phyloP scores from a whole-genome alignment of 345 rosid genomes.

The Chamaenerion angustifolium region DNA sequence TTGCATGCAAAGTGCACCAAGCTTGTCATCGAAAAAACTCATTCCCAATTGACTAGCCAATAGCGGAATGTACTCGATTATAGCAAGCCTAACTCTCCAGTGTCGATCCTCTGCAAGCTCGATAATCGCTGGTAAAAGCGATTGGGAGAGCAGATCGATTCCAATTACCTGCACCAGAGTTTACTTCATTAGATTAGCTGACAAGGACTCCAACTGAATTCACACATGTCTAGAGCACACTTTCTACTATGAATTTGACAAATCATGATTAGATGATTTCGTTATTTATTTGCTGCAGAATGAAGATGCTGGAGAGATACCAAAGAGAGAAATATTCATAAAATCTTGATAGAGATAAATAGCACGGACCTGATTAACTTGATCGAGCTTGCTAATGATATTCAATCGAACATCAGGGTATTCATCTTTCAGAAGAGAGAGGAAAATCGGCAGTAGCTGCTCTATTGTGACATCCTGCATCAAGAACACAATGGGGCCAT shows the following conservation, averaged over 20 bases:
- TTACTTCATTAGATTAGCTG: not conserved
- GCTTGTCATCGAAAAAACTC: conserved; percentile 83
- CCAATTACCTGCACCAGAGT: conserved; percentile 60
- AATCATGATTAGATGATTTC: no score
- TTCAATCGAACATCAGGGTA: conserved; percentile 92
- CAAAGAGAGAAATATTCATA: not conserved
- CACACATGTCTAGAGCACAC: no score
- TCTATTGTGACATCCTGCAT: conserved; percentile 80
- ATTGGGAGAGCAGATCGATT: conserved; percentile 85
- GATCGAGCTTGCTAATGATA: conserved; percentile 95
- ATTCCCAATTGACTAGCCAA: conserved; percentile 92
- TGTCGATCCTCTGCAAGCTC: conserved; percentile 98
- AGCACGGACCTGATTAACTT: conserved; percentile 77
- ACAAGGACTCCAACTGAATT: no score
- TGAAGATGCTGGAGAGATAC: not conserved
- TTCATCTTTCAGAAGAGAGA: conserved; percentile 85
- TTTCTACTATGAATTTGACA: no score
- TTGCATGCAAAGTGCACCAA: conserved; percentile 92
- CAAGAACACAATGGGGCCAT: not conserved
- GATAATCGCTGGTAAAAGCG: conserved; percentile 83
- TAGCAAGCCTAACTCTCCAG: conserved; percentile 95
- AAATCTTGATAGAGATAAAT: not conserved
- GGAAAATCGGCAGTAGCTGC: conserved; percentile 91
- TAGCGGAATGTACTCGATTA: conserved; percentile 87
- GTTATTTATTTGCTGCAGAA: no score